Percentiles rank a stretch among this genome's conserved stretches.
These are phyloP conservation scores for Murraya paniculata DNA, from an alignment of 345 rosid species.

Conservation along the genomic window DNA sequence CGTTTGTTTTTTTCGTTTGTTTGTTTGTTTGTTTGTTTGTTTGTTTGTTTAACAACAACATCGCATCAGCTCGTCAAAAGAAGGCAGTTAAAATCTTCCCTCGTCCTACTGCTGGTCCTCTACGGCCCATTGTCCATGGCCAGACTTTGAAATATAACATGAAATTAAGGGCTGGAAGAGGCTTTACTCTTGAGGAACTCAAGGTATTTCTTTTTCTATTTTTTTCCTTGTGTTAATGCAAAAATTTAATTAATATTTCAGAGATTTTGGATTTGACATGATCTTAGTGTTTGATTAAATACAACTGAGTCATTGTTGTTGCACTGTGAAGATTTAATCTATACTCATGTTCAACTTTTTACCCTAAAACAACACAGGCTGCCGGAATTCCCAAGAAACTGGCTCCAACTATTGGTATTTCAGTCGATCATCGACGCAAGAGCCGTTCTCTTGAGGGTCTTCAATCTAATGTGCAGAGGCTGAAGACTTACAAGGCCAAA, in stretches of 20 bases:
- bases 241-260: too few species aligned
- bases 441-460: slow-evolving; percentile 76
- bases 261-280: too few species aligned
- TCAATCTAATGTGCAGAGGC: slow-evolving; percentile 78
- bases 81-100: slow-evolving; percentile 91
- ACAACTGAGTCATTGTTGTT: too few species aligned
- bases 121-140: slow-evolving; percentile 78
- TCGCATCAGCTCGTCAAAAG: slow-evolving; percentile 66
- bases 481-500: slow-evolving; percentile 84
- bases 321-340: too few species aligned
- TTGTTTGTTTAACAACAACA: too few species aligned
- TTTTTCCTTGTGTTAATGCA: too few species aligned
- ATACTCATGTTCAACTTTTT: too few species aligned
- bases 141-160: slow-evolving; percentile 88
- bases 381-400: slow-evolving; percentile 83
- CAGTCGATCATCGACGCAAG: slow-evolving; percentile 78
- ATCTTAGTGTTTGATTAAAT: too few species aligned
- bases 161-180: slow-evolving; percentile 83
- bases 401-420: slow-evolving; percentile 72
- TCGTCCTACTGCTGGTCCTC: slow-evolving; percentile 82
- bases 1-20: too few species aligned
- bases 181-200: slow-evolving; percentile 86
- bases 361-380: slow-evolving; percentile 33
- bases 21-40: too few species aligned
- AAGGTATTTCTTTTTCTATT: slow-evolving; percentile 41